Conservation (phyloP, 2,329 filamentous ascomycete genomes). For the Lachnellula hyalina region DNA sequence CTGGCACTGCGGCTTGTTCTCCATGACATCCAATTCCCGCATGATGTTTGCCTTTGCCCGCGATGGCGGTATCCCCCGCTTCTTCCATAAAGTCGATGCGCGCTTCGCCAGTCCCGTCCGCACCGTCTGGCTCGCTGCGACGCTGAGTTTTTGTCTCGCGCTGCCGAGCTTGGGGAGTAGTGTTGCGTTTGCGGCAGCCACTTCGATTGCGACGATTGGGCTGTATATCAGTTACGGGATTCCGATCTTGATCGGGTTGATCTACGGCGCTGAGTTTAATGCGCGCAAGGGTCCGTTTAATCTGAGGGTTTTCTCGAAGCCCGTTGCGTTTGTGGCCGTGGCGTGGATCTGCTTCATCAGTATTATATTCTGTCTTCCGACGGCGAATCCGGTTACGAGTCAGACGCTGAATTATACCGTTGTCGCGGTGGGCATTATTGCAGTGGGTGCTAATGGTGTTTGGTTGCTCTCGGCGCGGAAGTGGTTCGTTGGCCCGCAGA, state of each 20-base stretch:
- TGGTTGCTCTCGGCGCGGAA: slow-evolving; percentile 49
- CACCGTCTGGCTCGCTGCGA: slow-evolving; percentile 51
- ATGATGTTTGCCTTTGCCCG: slow-evolving; percentile 57
- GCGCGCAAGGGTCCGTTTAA: slow-evolving; percentile 51
- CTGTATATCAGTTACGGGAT: slow-evolving; percentile 55
- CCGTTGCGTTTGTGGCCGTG: slow-evolving; percentile 43
- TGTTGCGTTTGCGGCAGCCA: slow-evolving; percentile 53
- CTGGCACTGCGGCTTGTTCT: slow-evolving; percentile 57
- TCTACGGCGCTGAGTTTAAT: slow-evolving; percentile 46
- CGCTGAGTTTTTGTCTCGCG: slow-evolving; percentile 48
- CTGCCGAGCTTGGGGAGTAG: slow-evolving; percentile 49
- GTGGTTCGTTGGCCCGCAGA: slow-evolving; percentile 53
- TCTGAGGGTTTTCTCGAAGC: slow-evolving; percentile 40
- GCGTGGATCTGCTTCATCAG: slow-evolving; percentile 51
- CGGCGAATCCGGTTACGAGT: slow-evolving; percentile 48
- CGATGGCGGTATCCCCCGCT: slow-evolving; percentile 49
- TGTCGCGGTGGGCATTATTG: slow-evolving; percentile 53
- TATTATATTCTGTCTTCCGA: slow-evolving; percentile 53
- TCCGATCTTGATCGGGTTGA: slow-evolving; percentile 49
- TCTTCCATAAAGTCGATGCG: slow-evolving; percentile 49
- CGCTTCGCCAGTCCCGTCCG: slow-evolving; percentile 45
- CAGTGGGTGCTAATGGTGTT: slow-evolving; percentile 39
- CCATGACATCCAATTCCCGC: slow-evolving; percentile 49
- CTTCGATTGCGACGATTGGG: slow-evolving; percentile 53
- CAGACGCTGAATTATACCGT: slow-evolving; percentile 56